Evolutionary conservation across 257 asterid genomes (phyloP).

Genomic region (Orobanche coerulescens): DNA sequence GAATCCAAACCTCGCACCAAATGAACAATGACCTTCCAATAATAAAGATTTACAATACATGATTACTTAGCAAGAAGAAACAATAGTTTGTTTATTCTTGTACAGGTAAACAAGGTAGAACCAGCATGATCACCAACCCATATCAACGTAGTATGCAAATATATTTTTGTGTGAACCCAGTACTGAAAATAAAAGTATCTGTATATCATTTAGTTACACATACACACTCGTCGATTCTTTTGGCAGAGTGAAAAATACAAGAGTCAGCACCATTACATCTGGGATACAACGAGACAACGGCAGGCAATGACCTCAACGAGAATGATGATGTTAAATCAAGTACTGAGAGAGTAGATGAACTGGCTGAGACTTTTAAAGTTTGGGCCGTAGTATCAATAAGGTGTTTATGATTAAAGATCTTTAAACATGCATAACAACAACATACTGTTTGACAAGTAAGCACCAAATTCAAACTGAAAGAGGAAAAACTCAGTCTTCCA

Average conservation of each 20-base stretch:
- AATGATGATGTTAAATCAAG: slow-evolving; percentile 1
- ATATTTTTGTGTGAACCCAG: neutral
- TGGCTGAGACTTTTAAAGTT: neutral
- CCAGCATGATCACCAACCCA: neutral
- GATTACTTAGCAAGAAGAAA: neutral
- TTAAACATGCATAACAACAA: neutral
- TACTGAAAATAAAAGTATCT: neutral
- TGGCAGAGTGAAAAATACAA: neutral
- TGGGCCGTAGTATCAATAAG: neutral
- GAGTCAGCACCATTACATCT: neutral
- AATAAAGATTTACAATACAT: slow-evolving; percentile 18
- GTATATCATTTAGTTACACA: neutral
- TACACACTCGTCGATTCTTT: neutral
- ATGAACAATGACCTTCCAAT: slow-evolving; percentile 69
- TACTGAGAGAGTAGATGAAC: neutral
- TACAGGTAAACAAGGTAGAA: slow-evolving; percentile 9
- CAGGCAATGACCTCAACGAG: neutral
- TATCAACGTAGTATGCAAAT: neutral
- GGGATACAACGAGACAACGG: neutral
- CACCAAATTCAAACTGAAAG: neutral
- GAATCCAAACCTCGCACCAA: slow-evolving; percentile 76
- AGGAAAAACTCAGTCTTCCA: neutral
- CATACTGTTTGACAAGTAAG: neutral
- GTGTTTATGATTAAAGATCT: neutral
- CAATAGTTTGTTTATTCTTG: neutral